Evolutionary conservation across 495 filamentous ascomycete genomes (phyloP).

Genomic region (Amphirosellinia nigrospora): DNA sequence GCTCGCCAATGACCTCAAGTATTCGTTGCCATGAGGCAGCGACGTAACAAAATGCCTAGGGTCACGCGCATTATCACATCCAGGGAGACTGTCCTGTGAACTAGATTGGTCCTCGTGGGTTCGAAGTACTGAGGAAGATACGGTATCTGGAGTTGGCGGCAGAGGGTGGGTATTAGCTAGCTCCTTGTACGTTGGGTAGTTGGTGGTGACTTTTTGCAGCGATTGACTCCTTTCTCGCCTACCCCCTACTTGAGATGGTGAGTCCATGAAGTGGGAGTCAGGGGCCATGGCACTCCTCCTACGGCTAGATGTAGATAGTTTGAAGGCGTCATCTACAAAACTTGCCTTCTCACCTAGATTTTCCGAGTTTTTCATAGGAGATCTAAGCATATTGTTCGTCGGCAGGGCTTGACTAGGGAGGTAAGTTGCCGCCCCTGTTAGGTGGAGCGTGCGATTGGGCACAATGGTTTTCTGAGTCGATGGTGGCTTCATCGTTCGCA

Average conservation of each 20-base stretch:
- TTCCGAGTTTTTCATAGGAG: conserved; percentile 51
- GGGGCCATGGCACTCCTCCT: conserved; percentile 34
- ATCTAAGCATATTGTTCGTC: conserved; percentile 50
- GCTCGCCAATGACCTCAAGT: conserved; percentile 6
- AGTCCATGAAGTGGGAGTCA: conserved; percentile 23
- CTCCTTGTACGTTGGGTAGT: conserved; percentile 39
- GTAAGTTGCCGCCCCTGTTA: conserved; percentile 25
- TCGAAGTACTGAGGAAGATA: conserved; percentile 57
- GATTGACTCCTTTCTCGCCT: conserved; percentile 52
- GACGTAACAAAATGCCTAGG: background rate
- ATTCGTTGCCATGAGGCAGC: conserved; percentile 5
- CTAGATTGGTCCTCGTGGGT: conserved; percentile 34
- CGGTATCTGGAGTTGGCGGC: conserved; percentile 62
- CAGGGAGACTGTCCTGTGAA: conserved; percentile 36
- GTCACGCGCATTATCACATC: background rate
- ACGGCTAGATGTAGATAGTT: conserved; percentile 32
- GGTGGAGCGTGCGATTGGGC: conserved; percentile 13
- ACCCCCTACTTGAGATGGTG: conserved; percentile 34
- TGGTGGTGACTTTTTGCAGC: conserved; percentile 47
- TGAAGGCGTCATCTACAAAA: conserved; percentile 31
- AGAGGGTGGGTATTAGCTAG: conserved; percentile 42
- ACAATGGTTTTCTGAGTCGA: background rate
- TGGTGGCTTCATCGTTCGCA: conserved; percentile 21
- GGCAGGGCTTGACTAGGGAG: conserved; percentile 46
- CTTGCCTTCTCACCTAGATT: conserved; percentile 38